phyloP scores from a whole-genome alignment of 768 basidiomycete species.

The Panaeolus papilionaceus region DNA sequence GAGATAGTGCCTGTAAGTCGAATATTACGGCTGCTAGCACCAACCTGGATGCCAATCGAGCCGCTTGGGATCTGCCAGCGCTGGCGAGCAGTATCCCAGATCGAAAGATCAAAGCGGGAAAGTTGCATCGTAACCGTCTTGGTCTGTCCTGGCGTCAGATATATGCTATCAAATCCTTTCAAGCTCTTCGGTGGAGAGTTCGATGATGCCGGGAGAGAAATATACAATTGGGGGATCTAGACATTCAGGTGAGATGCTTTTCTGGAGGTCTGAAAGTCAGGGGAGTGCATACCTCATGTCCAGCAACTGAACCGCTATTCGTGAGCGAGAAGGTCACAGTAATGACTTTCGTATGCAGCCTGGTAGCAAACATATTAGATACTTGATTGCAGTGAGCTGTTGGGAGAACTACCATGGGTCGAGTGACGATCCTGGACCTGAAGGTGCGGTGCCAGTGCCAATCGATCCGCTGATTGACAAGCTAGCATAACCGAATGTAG shows the following conservation, averaged over 20 bases:
- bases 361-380: slow-evolving; percentile 25
- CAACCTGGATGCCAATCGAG: slow-evolving; percentile 50
- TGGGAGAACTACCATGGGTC: slow-evolving; percentile 49
- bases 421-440: slow-evolving; percentile 55
- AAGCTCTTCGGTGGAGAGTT: slow-evolving; percentile 55
- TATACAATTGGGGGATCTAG: slow-evolving; percentile 63
- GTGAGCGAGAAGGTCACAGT: slow-evolving; percentile 56
- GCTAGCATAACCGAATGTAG: slow-evolving; percentile 57
- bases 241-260: not conserved
- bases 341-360: slow-evolving; percentile 59
- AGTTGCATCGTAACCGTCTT: slow-evolving; percentile 53
- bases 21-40: slow-evolving; percentile 57
- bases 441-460: slow-evolving; percentile 47
- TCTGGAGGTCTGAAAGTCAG: not conserved
- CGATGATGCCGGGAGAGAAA: slow-evolving; percentile 53
- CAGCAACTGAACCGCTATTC: slow-evolving; percentile 60
- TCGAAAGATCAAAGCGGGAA: slow-evolving; percentile 56
- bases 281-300: slow-evolving; percentile 53
- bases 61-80: slow-evolving; percentile 62
- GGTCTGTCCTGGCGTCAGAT: slow-evolving; percentile 48
- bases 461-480: slow-evolving; percentile 48
- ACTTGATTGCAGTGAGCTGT: not conserved
- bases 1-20: slow-evolving; percentile 48
- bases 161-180: slow-evolving; percentile 63
- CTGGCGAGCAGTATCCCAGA: slow-evolving; percentile 60